Evolutionary conservation across 345 rosid genomes (phyloP).

Genomic region (Eucalyptus erythrocorys): DNA sequence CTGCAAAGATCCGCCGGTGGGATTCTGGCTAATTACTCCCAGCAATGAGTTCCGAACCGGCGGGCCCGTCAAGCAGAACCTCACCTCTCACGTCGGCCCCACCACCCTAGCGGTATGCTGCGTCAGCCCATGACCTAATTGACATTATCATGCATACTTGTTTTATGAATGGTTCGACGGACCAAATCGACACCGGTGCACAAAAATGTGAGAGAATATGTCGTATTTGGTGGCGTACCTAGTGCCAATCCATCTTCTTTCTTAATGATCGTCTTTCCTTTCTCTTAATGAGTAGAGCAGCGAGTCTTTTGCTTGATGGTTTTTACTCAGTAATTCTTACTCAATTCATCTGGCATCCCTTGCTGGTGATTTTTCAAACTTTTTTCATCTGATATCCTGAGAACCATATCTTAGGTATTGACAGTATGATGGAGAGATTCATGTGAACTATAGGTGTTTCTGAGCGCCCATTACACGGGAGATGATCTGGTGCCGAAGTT

Average conservation of each 20-base stretch:
- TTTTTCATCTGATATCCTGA: not conserved
- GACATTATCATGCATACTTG: not conserved
- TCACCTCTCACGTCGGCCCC: conserved; percentile 88
- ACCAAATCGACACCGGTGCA: not conserved
- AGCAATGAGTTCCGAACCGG: conserved; percentile 76
- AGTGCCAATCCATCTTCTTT: not conserved
- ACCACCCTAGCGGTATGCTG: conserved; percentile 57
- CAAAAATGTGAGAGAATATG: not conserved
- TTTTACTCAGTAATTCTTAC: not conserved
- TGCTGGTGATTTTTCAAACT: not conserved
- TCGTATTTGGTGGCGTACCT: not conserved
- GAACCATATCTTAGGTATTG: not conserved
- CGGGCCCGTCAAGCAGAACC: conserved; percentile 78
- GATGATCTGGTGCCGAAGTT: conserved; percentile 65
- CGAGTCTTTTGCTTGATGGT: not conserved
- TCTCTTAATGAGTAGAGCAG: too few species aligned
- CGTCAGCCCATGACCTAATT: not conserved
- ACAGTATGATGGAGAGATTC: not conserved
- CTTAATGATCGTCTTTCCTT: not conserved
- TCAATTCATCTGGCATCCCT: not conserved
- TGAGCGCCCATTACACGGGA: conserved; percentile 79
- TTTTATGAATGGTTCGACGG: not conserved
- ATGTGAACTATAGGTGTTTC: conserved; percentile 38
- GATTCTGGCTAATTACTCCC: conserved; percentile 94
- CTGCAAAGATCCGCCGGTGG: conserved; percentile 45